Conservation (phyloP, 352 stramenopile genomes). For the Elongisporangium prolatum region DNA sequence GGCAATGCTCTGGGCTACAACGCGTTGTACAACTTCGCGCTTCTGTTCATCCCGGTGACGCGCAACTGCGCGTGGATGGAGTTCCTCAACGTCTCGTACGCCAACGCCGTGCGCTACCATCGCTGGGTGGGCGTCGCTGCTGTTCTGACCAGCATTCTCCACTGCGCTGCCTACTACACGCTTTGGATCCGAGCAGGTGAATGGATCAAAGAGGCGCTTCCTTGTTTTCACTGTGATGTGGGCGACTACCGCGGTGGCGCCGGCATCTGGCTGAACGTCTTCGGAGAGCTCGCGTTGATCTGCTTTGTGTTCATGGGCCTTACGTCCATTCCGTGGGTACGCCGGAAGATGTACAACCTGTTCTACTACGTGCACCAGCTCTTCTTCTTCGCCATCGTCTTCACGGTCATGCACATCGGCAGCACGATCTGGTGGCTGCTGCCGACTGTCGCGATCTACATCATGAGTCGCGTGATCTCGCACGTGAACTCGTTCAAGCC, state of each 20-base stretch:
- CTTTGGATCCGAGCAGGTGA: constrained; percentile 16
- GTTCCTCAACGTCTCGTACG: constrained; percentile 55
- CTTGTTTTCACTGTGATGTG: constrained; percentile 40
- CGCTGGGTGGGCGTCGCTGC: constrained; percentile 36
- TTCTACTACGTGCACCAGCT: constrained; percentile 50
- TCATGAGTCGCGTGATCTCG: constrained; percentile 28
- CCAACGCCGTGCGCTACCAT: constrained; percentile 58
- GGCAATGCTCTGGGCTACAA: constrained; percentile 42
- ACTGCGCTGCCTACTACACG: constrained; percentile 32
- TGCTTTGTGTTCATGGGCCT: constrained; percentile 34
- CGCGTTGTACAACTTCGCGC: constrained; percentile 56
- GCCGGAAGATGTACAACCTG: constrained; percentile 33
- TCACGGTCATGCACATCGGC: constrained; percentile 36
- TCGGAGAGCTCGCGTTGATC: constrained; percentile 31
- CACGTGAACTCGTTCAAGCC: constrained; percentile 23
- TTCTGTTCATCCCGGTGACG: constrained; percentile 52
- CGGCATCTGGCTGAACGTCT: constrained; percentile 44
- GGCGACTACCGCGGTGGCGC: constrained; percentile 28
- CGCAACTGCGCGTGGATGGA: constrained; percentile 66
- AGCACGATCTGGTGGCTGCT: constrained; percentile 32
- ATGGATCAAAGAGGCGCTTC: constrained; percentile 21
- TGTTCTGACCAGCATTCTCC: constrained; percentile 25
- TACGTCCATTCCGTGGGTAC: constrained; percentile 33
- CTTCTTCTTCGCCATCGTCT: constrained; percentile 35
- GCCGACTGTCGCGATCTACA: constrained; percentile 32